A percentile compares a stretch with the other conserved stretches of the same genome.
phyloP scores from a whole-genome alignment of 805 yeast species.

The Schizosaccharomyces lindneri region DNA sequence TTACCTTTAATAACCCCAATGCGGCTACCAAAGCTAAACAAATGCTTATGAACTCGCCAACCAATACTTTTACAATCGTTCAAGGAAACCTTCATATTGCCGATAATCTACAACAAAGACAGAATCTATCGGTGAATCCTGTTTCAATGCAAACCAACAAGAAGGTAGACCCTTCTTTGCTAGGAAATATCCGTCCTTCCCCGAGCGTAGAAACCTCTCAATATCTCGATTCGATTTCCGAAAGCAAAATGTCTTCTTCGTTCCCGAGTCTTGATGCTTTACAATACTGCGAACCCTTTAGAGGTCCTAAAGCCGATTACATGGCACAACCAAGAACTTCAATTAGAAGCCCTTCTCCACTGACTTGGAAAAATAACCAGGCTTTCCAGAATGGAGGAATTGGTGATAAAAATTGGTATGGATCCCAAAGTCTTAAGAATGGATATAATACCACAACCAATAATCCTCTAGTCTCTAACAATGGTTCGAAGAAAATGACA shows the following conservation, averaged over 20 bases:
- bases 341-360: not conserved
- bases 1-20: not conserved
- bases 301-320: not conserved
- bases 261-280: not conserved
- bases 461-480: not conserved
- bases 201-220: no score
- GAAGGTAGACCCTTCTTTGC: no score
- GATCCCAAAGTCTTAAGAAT: not conserved
- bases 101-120: no score
- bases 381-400: no score
- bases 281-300: not conserved
- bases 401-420: not conserved
- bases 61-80: not conserved
- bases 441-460: not conserved
- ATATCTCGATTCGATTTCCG: no score
- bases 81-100: not conserved
- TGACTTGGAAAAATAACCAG: not conserved
- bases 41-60: not conserved
- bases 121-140: no score
- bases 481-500: not conserved
- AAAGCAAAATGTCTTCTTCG: not conserved
- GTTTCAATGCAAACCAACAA: no score
- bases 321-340: not conserved
- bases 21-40: not conserved
- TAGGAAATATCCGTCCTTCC: no score